These are phyloP conservation scores for Lolium rigidum DNA, from an alignment of 176 grass and related monocot species.

Conservation along the genomic window DNA sequence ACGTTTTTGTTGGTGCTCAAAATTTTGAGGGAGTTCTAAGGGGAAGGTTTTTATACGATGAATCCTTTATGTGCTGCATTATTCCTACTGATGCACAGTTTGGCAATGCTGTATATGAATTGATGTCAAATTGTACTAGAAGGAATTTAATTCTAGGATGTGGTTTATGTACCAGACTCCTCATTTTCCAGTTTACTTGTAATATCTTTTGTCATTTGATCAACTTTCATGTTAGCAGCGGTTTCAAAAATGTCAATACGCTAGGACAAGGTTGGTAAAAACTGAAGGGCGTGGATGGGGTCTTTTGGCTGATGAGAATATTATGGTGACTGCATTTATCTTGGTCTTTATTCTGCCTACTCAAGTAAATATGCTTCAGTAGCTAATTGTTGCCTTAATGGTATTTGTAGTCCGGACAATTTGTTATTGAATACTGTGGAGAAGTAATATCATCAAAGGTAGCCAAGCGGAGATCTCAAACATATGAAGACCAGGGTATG, in stretches of 20 bases:
- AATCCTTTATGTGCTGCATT: neutral
- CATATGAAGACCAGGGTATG: constrained; percentile 85
- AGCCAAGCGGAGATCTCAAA: constrained; percentile 78
- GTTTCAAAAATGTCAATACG: constrained; percentile 95
- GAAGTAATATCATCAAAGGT: constrained; percentile 99
- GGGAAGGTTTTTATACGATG: neutral
- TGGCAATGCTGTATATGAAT: neutral
- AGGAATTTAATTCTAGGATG: constrained; percentile 18
- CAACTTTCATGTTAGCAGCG: constrained; percentile 58
- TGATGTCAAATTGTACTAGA: neutral
- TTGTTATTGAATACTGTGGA: constrained; percentile 97
- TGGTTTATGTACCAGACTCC: neutral
- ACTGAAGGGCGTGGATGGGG: constrained; percentile 98
- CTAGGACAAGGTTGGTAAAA: constrained; percentile 73
- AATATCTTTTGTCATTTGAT: neutral
- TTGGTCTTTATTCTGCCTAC: constrained; percentile 7
- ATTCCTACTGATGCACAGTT: neutral
- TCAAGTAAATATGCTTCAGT: constrained; percentile 18
- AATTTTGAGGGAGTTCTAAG: neutral
- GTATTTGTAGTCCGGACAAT: constrained; percentile 78
- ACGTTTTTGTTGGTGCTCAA: neutral
- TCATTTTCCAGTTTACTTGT: constrained; percentile 19
- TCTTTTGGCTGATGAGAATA: constrained; percentile 88
- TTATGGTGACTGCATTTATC: constrained; percentile 65
- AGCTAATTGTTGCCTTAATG: neutral